A percentile compares a stretch with the other conserved stretches of the same genome.
Conservation (phyloP, 2,329 filamentous ascomycete genomes). For the Drechslerella coelobrocha region DNA sequence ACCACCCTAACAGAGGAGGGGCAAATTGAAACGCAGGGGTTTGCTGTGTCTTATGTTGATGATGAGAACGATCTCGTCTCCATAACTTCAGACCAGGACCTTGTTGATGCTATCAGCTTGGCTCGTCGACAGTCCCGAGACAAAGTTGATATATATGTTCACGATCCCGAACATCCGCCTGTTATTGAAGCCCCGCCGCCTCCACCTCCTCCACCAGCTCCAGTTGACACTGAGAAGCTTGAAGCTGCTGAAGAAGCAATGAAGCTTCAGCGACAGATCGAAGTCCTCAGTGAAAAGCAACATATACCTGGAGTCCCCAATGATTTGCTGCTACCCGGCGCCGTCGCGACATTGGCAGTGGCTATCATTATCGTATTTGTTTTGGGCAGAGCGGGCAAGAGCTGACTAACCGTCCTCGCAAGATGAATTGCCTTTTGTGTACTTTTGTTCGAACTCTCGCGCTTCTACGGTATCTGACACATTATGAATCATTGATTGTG, state of each 20-base stretch:
- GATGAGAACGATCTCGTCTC: conserved; percentile 97
- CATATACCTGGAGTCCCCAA: conserved; percentile 91
- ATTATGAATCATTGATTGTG: no score
- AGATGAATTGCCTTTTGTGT: conserved; percentile 21
- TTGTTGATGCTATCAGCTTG: conserved; percentile 85
- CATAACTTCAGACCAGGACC: conserved; percentile 92
- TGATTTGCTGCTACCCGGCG: conserved; percentile 79
- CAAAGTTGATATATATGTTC: conserved; percentile 96
- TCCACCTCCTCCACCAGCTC: conserved; percentile 63
- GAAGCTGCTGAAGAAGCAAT: conserved; percentile 56
- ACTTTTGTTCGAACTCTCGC: not conserved
- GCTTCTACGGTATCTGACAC: no score
- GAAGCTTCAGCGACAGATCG: conserved; percentile 55
- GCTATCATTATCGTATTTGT: conserved; percentile 94
- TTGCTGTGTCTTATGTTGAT: conserved; percentile 92
- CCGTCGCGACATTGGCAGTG: conserved; percentile 91
- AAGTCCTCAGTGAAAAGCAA: conserved; percentile 65
- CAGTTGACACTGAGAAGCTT: conserved; percentile 61
- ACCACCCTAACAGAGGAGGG: conserved; percentile 77
- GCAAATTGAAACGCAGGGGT: conserved; percentile 76
- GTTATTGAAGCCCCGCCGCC: conserved; percentile 70
- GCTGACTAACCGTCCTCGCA: conserved; percentile 50
- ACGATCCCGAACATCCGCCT: conserved; percentile 88
- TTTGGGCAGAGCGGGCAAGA: conserved; percentile 67
- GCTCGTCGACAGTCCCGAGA: conserved; percentile 79